Percentiles rank a stretch among this genome's conserved stretches.
These are phyloP conservation scores for Mycena latifolia DNA, from an alignment of 768 basidiomycete species.

Conservation along the genomic window DNA sequence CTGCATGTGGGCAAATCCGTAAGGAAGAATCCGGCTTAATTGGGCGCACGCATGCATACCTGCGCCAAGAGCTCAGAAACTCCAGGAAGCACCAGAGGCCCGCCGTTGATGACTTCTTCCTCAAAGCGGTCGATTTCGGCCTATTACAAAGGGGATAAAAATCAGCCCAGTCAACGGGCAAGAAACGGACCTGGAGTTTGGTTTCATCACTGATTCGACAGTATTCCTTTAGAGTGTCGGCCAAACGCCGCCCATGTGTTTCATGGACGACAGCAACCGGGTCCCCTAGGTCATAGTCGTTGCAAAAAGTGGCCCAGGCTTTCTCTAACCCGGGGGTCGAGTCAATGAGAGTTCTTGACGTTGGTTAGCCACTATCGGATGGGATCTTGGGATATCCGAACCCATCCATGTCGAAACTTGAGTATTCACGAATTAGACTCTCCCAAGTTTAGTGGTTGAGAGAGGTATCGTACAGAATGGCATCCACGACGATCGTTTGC, in stretches of 20 bases:
- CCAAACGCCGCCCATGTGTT: constrained; percentile 82
- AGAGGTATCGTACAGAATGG: constrained; percentile 31
- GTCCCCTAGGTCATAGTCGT: constrained; percentile 69
- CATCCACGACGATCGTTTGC: constrained; percentile 39
- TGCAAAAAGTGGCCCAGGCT: constrained; percentile 78
- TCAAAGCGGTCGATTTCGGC: constrained; percentile 84
- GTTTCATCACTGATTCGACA: constrained; percentile 72
- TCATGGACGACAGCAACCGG: constrained; percentile 61
- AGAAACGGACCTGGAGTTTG: constrained; percentile 65
- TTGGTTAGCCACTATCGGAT: constrained; percentile 2
- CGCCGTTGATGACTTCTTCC: constrained; percentile 74
- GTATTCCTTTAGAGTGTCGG: constrained; percentile 79
- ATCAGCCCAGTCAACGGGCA: constrained; percentile 13
- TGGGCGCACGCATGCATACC: constrained; percentile 48
- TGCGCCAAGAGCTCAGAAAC: constrained; percentile 66
- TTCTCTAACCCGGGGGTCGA: constrained; percentile 86
- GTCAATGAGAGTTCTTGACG: constrained; percentile 56
- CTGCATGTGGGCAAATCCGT: constrained; percentile 37
- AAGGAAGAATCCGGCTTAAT: not conserved
- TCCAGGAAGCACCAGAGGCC: constrained; percentile 77
- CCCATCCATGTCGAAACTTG: constrained; percentile 50
- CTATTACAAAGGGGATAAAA: constrained; percentile 46
- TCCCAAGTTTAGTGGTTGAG: not conserved
- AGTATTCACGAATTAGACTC: not conserved
- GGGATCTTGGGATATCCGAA: constrained; percentile 25